A percentile compares a stretch with the other conserved stretches of the same genome.
phyloP scores from a whole-genome alignment of 2,329 filamentous ascomycete genomes.

The Colletotrichum melonis region DNA sequence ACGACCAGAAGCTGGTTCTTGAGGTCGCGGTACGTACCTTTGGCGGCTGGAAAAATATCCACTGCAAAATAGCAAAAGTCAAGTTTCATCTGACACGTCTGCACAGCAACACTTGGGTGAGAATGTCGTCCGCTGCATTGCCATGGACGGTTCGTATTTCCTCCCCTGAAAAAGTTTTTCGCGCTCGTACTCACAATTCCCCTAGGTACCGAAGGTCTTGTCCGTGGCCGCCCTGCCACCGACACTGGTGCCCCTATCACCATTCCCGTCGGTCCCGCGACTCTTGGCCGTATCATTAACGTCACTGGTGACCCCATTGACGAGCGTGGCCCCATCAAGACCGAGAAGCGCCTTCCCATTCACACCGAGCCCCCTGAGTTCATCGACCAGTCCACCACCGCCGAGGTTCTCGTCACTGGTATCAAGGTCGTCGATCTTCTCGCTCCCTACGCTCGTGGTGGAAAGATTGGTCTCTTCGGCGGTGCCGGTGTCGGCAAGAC shows the following conservation, averaged over 20 bases:
- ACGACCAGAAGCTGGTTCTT: constrained; percentile 92
- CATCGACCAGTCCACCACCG: constrained; percentile 93
- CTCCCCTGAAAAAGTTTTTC: constrained; percentile 36
- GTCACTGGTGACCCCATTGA: constrained; percentile 99
- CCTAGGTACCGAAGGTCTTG: constrained; percentile 97
- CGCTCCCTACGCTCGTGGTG: constrained; percentile 99
- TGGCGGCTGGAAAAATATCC: constrained; percentile 9
- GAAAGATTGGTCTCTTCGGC: constrained; percentile 99
- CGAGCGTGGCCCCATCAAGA: constrained; percentile 98
- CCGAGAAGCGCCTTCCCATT: constrained; percentile 87
- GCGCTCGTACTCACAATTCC: constrained; percentile 32
- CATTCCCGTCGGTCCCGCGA: constrained; percentile 93
- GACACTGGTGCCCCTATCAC: constrained; percentile 97
- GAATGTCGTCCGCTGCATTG: constrained; percentile 99
- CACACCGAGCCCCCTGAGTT: constrained; percentile 95
- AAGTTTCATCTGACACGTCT: constrained; percentile 49
- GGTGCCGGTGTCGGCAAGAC: constrained; percentile 99
- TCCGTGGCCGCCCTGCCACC: constrained; percentile 84
- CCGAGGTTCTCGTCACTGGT: constrained; percentile 97
- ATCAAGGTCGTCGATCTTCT: constrained; percentile 99
- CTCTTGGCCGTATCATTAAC: constrained; percentile 99
- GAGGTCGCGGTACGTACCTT: constrained; percentile 85
- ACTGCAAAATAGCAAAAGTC: constrained; percentile 1
- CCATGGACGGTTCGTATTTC: constrained; percentile 90
- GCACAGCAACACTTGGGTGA: constrained; percentile 97